Conservation (phyloP, 2,329 filamentous ascomycete genomes). For the Aphanoascus verrucosus region DNA sequence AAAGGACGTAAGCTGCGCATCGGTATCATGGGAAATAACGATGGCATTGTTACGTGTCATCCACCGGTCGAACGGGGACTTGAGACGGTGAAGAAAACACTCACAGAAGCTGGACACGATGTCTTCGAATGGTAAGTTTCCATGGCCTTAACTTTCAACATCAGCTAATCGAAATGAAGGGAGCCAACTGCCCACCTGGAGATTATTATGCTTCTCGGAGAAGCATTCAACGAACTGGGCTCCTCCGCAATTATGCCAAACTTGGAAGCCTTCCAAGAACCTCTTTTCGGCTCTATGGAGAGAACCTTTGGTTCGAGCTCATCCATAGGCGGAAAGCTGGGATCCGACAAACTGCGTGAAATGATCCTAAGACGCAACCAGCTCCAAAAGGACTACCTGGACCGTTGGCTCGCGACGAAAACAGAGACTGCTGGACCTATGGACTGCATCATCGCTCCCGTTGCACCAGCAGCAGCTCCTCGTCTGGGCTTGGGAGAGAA, state of each 20-base stretch:
- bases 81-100: conserved; percentile 24
- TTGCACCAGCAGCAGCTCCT: conserved; percentile 14
- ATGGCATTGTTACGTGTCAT: conserved; percentile 29
- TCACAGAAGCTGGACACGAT: conserved; percentile 30
- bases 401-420: conserved; percentile 18
- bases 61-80: conserved; percentile 31
- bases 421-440: conserved; percentile 15
- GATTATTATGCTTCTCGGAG: conserved; percentile 22
- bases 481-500: conserved; percentile 21
- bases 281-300: conserved; percentile 18
- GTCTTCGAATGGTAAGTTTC: conserved; percentile 25
- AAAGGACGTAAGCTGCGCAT: conserved; percentile 29
- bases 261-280: conserved; percentile 21
- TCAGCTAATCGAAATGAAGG: conserved; percentile 16
- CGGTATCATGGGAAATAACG: conserved; percentile 29
- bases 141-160: not conserved
- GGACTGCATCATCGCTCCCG: conserved; percentile 17
- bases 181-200: conserved; percentile 25
- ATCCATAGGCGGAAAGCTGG: conserved; percentile 13
- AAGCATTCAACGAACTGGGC: conserved; percentile 26
- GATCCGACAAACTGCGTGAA: conserved; percentile 22
- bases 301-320: conserved; percentile 7
- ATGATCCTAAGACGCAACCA: conserved; percentile 23
- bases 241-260: conserved; percentile 27
- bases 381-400: conserved; percentile 18